These are phyloP conservation scores for Thraustotheca clavata DNA, from an alignment of 352 stramenopile species.

Conservation along the genomic window DNA sequence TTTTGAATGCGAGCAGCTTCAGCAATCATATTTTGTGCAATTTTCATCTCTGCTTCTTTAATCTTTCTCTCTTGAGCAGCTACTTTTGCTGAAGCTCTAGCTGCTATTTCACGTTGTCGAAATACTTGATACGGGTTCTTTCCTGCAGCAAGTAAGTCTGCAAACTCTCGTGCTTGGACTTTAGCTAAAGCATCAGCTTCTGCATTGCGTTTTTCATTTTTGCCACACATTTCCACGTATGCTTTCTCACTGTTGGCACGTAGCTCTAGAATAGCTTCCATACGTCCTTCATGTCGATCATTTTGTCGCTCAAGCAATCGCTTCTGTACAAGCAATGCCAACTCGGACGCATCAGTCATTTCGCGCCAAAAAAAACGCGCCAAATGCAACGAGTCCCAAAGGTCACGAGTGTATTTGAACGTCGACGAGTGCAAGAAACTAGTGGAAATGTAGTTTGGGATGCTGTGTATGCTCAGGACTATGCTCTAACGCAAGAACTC, in stretches of 20 bases:
- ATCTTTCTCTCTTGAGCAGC: slow-evolving; percentile 37
- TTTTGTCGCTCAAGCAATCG: slow-evolving; percentile 41
- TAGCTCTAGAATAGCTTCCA: slow-evolving; percentile 48
- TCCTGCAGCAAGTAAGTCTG: slow-evolving; percentile 49
- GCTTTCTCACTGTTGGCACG: slow-evolving; percentile 51
- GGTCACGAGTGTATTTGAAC: too few species aligned
- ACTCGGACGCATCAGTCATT: too few species aligned
- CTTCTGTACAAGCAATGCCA: slow-evolving; percentile 30
- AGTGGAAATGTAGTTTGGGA: slow-evolving; percentile 7
- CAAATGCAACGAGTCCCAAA: too few species aligned
- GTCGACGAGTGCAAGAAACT: too few species aligned
- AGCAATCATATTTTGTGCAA: slow-evolving; percentile 28
- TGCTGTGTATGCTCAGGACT: slow-evolving; percentile 19
- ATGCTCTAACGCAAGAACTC: not conserved
- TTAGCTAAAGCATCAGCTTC: slow-evolving; percentile 25
- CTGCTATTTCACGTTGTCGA: slow-evolving; percentile 33
- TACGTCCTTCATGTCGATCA: slow-evolving; percentile 30
- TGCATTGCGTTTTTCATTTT: slow-evolving; percentile 33
- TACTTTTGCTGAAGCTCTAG: slow-evolving; percentile 21
- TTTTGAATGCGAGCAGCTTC: slow-evolving; percentile 29
- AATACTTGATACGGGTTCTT: slow-evolving; percentile 73
- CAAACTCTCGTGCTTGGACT: slow-evolving; percentile 34
- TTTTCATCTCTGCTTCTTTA: slow-evolving; percentile 38
- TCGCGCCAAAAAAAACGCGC: too few species aligned
- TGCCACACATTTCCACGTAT: slow-evolving; percentile 31